Percentiles rank a stretch among this genome's conserved stretches.
Conservation (phyloP, 148 eudicot species). For the Nyssa sinensis region DNA sequence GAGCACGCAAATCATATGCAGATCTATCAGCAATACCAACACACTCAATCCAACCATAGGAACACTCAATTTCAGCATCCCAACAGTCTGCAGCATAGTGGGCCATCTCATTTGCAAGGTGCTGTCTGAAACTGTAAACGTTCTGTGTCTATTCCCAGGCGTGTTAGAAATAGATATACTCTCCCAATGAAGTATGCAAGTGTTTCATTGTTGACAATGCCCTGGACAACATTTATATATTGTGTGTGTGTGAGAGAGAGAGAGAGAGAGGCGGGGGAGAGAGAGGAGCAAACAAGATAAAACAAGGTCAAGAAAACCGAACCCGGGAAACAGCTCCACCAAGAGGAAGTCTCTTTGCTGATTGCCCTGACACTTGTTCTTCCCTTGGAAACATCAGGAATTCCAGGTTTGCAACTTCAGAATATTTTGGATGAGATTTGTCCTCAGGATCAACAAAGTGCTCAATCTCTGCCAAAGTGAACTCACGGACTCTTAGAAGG, state of each 20-base stretch:
- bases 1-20: slow-evolving; percentile 1
- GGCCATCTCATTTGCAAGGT: background rate
- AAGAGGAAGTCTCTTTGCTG: slow-evolving; percentile 49
- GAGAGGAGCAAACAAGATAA: background rate
- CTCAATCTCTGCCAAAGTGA: slow-evolving; percentile 82
- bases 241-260: too few relatives aligned
- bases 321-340: slow-evolving; percentile 73
- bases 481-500: slow-evolving; percentile 82
- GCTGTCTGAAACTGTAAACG: background rate
- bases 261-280: background rate
- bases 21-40: background rate
- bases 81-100: background rate
- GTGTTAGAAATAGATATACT: background rate
- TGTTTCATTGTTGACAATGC: slow-evolving; percentile 21
- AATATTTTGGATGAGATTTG: slow-evolving; percentile 71
- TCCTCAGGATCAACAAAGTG: slow-evolving; percentile 85
- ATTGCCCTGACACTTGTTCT: slow-evolving; percentile 67
- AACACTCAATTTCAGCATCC: slow-evolving; percentile 1
- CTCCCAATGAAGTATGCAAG: slow-evolving; percentile 20
- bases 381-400: slow-evolving; percentile 83
- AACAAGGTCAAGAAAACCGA: slow-evolving; percentile 7
- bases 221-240: slow-evolving; percentile 3
- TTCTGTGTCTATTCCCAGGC: background rate
- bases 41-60: slow-evolving; percentile 4
- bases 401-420: slow-evolving; percentile 62